Conservation (phyloP, 495 filamentous ascomycete species). For the Aspergillus bertholletiae region DNA sequence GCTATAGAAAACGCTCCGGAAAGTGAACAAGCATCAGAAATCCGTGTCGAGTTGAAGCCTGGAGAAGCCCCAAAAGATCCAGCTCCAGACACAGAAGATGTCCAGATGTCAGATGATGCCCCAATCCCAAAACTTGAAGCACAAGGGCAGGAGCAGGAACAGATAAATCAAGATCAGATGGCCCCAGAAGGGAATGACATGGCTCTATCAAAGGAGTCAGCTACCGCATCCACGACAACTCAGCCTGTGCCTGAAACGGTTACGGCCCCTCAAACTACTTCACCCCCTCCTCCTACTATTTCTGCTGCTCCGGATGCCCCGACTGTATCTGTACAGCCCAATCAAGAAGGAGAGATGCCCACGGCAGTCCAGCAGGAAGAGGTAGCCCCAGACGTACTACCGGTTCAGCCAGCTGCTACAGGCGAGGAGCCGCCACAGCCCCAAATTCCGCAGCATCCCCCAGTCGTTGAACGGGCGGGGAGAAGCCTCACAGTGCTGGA, state of each 20-base stretch:
- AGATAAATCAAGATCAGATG: neutral
- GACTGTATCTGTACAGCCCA: constrained; percentile 1
- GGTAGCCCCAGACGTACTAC: constrained; percentile 7
- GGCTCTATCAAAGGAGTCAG: constrained; percentile 1
- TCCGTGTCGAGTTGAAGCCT: neutral
- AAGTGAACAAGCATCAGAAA: neutral
- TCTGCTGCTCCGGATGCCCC: neutral
- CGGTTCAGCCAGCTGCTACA: constrained; percentile 11
- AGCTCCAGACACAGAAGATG: neutral
- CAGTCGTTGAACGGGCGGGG: constrained; percentile 47
- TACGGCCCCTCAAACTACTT: neutral
- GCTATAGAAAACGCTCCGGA: constrained; percentile 2
- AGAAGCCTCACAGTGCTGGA: constrained; percentile 51
- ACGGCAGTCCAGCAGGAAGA: constrained; percentile 19
- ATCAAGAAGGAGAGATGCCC: constrained; percentile 1
- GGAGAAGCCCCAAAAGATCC: constrained; percentile 1
- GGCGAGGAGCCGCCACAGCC: constrained; percentile 12
- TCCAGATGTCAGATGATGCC: neutral
- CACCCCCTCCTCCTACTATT: neutral
- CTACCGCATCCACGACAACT: constrained; percentile 1
- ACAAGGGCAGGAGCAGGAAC: neutral
- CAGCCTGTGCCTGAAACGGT: constrained; percentile 2
- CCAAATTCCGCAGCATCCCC: constrained; percentile 27
- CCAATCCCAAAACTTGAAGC: neutral
- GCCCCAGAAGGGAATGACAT: constrained; percentile 1